A percentile compares a stretch with the other conserved stretches of the same genome.
Conservation (phyloP, 106 monocot species). For the Acorus gramineus region DNA sequence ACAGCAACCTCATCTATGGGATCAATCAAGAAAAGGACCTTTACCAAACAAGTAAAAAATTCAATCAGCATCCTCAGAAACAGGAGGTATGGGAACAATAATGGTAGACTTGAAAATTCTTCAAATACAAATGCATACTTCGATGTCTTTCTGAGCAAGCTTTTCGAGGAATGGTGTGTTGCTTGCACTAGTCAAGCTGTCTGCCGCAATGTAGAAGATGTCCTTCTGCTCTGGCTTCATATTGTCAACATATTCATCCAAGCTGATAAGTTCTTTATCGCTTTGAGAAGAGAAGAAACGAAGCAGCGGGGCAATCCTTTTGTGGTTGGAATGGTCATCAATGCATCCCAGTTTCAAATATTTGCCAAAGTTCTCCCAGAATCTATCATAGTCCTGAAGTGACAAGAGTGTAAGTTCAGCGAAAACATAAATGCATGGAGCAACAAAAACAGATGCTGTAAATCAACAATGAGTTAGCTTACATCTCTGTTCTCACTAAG, state of each 20-base stretch:
- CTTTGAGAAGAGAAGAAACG: slow-evolving; percentile 89
- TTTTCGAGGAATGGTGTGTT: slow-evolving; percentile 88
- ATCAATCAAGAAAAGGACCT: slow-evolving; percentile 91
- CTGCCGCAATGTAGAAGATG: slow-evolving; percentile 87
- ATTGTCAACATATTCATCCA: slow-evolving; percentile 96
- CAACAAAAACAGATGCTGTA: neutral
- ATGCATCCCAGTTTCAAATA: slow-evolving; percentile 88
- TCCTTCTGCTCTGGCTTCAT: slow-evolving; percentile 96
- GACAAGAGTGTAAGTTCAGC: neutral
- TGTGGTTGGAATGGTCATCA: slow-evolving; percentile 90
- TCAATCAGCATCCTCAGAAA: neutral
- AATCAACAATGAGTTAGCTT: slow-evolving; percentile 9
- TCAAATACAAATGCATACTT: slow-evolving; percentile 28
- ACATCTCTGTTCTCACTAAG: slow-evolving; percentile 91
- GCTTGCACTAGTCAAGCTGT: slow-evolving; percentile 76
- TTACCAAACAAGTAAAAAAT: slow-evolving; percentile 5
- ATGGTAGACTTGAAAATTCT: neutral
- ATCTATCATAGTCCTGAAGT: slow-evolving; percentile 87
- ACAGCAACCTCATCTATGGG: slow-evolving; percentile 96
- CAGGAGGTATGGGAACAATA: neutral
- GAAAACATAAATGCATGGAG: neutral
- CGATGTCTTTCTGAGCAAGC: slow-evolving; percentile 67
- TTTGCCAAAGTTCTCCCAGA: slow-evolving; percentile 98
- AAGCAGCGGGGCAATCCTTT: slow-evolving; percentile 86
- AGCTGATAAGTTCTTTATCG: slow-evolving; percentile 73